Percentiles rank a stretch among this genome's conserved stretches.
These are phyloP conservation scores for Fusarium agapanthi DNA, from an alignment of 2,329 filamentous ascomycete genomes.

Conservation along the genomic window DNA sequence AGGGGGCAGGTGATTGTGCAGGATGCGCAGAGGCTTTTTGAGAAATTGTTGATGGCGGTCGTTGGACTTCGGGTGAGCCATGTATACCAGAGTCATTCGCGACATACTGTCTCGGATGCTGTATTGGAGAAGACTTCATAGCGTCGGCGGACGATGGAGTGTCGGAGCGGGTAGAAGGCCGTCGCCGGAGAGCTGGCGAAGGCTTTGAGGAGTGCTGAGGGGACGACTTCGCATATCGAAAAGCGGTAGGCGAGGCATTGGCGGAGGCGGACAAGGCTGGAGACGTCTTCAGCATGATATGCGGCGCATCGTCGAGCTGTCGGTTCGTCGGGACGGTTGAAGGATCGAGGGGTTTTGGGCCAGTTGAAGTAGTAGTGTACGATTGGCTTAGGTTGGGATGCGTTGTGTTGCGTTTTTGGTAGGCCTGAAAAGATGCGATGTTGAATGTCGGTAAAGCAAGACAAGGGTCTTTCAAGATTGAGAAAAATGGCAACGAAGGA, in stretches of 20 bases:
- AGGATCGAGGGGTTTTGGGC: conserved; percentile 27
- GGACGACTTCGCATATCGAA: conserved; percentile 47
- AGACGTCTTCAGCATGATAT: conserved; percentile 69
- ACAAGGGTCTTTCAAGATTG: conserved; percentile 20
- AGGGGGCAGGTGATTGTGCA: conserved; percentile 32
- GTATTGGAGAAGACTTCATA: conserved; percentile 42
- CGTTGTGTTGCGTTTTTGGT: not conserved
- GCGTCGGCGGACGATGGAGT: conserved; percentile 31
- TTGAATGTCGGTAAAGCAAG: conserved; percentile 20
- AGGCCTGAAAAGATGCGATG: conserved; percentile 17
- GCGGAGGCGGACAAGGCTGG: conserved; percentile 59
- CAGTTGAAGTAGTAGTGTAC: conserved; percentile 15
- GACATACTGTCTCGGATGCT: conserved; percentile 36
- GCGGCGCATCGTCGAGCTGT: conserved; percentile 55
- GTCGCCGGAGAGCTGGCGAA: conserved; percentile 40
- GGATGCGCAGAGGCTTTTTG: conserved; percentile 34
- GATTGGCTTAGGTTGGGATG: conserved; percentile 2
- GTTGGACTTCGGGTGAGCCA: conserved; percentile 32
- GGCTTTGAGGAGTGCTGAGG: conserved; percentile 40
- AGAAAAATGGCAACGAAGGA: conserved; percentile 20
- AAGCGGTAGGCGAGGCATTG: conserved; percentile 62
- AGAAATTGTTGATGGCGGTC: conserved; percentile 29
- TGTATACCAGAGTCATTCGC: conserved; percentile 37
- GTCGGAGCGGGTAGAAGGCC: conserved; percentile 38
- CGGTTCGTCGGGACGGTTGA: conserved; percentile 25